Conservation (phyloP, 129 eudicot species). For the Apium graveolens region DNA sequence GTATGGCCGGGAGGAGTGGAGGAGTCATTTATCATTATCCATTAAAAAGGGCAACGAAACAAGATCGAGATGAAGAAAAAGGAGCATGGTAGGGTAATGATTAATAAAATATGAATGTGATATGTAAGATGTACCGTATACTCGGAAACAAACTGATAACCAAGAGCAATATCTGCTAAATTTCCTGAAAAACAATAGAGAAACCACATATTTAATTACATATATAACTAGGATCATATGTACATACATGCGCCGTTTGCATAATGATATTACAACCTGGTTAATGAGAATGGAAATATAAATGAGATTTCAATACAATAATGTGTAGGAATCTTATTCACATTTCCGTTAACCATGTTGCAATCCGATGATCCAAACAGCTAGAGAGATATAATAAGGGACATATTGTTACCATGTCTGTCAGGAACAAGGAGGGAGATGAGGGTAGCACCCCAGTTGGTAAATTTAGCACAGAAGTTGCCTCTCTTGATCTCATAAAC, state of each 20-base stretch:
- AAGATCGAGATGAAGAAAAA: neutral
- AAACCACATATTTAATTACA: neutral
- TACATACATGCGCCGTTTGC: neutral
- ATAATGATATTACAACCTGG: too few species aligned
- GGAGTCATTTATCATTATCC: neutral
- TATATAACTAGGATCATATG: neutral
- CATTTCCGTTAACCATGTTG: too few species aligned
- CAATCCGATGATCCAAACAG: too few species aligned
- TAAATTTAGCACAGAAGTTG: conserved; percentile 1
- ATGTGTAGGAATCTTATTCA: too few species aligned
- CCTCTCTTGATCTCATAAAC: conserved; percentile 11
- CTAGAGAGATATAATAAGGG: neutral
- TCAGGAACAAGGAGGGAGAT: conserved; percentile 9
- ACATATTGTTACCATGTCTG: neutral
- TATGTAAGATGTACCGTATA: conserved; percentile 9
- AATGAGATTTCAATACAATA: too few species aligned
- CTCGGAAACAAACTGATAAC: conserved; percentile 14
- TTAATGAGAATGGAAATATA: too few species aligned
- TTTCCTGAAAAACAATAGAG: neutral
- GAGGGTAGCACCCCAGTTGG: conserved; percentile 12
- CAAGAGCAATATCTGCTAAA: conserved; percentile 11
- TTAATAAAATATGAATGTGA: neutral
- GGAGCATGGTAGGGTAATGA: neutral
- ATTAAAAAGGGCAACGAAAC: neutral
- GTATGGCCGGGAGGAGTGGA: neutral